Conservation (phyloP, 352 stramenopile species). For the Pythium pyrilobum region DNA sequence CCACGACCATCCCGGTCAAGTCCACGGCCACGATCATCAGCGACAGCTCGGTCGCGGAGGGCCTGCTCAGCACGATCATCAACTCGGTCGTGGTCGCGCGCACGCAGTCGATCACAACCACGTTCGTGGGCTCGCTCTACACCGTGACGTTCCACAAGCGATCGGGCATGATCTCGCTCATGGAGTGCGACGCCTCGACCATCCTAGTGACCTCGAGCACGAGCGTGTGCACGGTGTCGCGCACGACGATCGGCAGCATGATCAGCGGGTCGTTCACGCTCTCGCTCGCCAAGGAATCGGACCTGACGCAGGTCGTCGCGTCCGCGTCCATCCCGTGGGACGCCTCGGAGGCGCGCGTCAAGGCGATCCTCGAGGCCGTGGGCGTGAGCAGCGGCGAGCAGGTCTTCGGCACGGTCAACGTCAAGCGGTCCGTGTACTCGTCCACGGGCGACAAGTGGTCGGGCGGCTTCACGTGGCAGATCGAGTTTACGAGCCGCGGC, state of each 20-base stretch:
- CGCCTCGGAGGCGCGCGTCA: constrained; percentile 52
- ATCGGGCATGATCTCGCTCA: constrained; percentile 48
- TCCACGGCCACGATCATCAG: constrained; percentile 29
- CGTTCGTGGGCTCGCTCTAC: constrained; percentile 60
- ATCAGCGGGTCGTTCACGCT: constrained; percentile 65
- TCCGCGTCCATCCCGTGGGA: constrained; percentile 68
- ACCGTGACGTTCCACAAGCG: constrained; percentile 56
- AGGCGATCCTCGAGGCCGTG: constrained; percentile 45
- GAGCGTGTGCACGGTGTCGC: constrained; percentile 25
- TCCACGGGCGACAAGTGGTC: constrained; percentile 87
- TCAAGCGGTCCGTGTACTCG: constrained; percentile 80
- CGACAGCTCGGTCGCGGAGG: constrained; percentile 31
- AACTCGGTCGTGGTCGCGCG: constrained; percentile 43
- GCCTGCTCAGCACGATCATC: constrained; percentile 42
- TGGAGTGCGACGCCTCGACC: constrained; percentile 31
- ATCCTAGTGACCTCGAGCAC: constrained; percentile 31
- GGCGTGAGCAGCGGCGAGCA: constrained; percentile 25
- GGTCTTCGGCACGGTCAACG: constrained; percentile 84
- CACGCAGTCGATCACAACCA: constrained; percentile 26
- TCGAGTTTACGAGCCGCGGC: constrained; percentile 85
- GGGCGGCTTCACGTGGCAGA: constrained; percentile 91
- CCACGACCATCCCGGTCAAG: constrained; percentile 38
- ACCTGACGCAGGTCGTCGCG: constrained; percentile 6
- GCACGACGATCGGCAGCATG: constrained; percentile 51
- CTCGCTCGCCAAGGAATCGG: constrained; percentile 37